phyloP scores from a whole-genome alignment of 2,329 filamentous ascomycete genomes.

The Aspergillus vadensis region DNA sequence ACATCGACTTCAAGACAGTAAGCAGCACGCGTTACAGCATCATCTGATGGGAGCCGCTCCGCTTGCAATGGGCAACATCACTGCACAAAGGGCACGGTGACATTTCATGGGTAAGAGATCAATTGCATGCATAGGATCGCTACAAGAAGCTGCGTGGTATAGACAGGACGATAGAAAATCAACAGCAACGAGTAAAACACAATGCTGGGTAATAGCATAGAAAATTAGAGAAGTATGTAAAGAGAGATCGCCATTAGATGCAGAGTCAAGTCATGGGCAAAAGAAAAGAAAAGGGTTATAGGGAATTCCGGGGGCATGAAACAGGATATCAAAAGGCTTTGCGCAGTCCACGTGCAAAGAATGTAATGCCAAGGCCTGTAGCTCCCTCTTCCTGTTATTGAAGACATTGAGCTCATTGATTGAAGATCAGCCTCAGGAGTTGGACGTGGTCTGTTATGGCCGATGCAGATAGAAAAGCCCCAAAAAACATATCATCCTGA shows the following conservation, averaged over 20 bases:
- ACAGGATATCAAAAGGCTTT: constrained; percentile 25
- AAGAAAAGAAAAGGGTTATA: constrained; percentile 9
- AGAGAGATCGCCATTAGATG: constrained; percentile 12
- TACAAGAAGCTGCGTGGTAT: constrained; percentile 4
- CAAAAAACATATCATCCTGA: constrained; percentile 16
- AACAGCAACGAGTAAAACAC: not conserved
- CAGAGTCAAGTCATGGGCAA: constrained; percentile 9
- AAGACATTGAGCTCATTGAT: constrained; percentile 21
- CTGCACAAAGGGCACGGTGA: not conserved
- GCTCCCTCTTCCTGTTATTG: constrained; percentile 22
- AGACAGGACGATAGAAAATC: not conserved
- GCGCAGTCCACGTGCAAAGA: constrained; percentile 25
- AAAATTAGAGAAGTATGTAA: not conserved
- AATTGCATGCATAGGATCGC: constrained; percentile 8
- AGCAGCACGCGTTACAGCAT: not conserved
- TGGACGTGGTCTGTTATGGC: constrained; percentile 11
- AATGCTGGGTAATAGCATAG: not conserved
- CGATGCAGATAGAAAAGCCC: constrained; percentile 20
- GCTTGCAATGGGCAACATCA: not conserved
- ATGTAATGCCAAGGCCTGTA: constrained; percentile 21
- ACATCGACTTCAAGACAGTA: not conserved
- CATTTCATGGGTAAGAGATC: not conserved
- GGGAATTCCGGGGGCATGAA: constrained; percentile 11
- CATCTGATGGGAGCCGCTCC: not conserved
- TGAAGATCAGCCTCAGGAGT: constrained; percentile 8